Evolutionary conservation across 306 rosid species (phyloP).

Genomic region (Hippophae gyantsensis): DNA sequence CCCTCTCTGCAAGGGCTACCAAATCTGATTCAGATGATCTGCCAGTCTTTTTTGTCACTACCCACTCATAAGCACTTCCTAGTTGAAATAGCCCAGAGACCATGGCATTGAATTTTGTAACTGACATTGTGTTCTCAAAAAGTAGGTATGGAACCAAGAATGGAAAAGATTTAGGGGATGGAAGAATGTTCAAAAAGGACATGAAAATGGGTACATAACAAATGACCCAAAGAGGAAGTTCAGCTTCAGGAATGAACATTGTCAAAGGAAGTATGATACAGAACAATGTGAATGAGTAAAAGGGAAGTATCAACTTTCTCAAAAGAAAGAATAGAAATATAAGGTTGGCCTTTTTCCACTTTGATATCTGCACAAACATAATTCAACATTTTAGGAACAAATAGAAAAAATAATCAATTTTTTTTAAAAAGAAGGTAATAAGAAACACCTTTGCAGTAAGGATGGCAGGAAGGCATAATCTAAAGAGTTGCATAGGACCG

Average conservation of each 20-base stretch:
- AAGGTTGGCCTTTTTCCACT: constrained; percentile 81
- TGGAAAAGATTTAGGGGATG: constrained; percentile 92
- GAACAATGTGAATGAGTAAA: constrained; percentile 94
- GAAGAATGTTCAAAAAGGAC: constrained; percentile 91
- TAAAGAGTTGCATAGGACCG: constrained; percentile 97
- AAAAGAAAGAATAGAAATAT: constrained; percentile 82
- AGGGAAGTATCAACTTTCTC: constrained; percentile 91
- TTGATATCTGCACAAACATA: constrained; percentile 55
- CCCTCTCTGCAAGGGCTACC: constrained; percentile 66
- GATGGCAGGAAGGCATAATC: constrained; percentile 80
- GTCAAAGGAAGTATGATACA: constrained; percentile 88
- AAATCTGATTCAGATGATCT: constrained; percentile 90
- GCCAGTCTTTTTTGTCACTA: constrained; percentile 95
- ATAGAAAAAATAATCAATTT: background rate
- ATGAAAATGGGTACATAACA: constrained; percentile 81
- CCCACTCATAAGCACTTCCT: constrained; percentile 98
- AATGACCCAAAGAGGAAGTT: constrained; percentile 91
- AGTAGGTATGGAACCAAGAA: constrained; percentile 87
- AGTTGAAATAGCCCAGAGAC: constrained; percentile 86
- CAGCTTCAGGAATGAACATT: constrained; percentile 95
- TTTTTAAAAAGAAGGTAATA: background rate
- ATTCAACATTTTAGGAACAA: background rate
- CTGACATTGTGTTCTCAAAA: constrained; percentile 99
- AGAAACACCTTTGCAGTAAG: constrained; percentile 58
- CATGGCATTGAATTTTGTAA: constrained; percentile 99